Conservation (phyloP, 2,329 filamentous ascomycete species). For the Fusarium sp. region DNA sequence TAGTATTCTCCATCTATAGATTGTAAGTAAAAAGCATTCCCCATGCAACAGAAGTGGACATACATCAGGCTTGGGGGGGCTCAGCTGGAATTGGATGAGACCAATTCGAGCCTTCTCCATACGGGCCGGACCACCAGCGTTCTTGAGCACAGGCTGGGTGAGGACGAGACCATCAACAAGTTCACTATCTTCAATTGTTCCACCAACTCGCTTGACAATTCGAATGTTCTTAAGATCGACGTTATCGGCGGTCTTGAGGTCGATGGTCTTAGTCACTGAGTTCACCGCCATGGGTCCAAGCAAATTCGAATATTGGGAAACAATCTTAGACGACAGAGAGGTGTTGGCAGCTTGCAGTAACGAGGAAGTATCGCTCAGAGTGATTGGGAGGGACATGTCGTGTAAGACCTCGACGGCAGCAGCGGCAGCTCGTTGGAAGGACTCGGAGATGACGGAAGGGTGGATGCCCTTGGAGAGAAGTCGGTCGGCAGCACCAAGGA, state of each 20-base stretch:
- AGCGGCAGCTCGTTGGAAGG: constrained; percentile 93
- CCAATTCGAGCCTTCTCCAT: constrained; percentile 99
- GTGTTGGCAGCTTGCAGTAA: constrained; percentile 97
- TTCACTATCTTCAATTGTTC: constrained; percentile 98
- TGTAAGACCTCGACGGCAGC: constrained; percentile 90
- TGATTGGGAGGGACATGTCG: constrained; percentile 94
- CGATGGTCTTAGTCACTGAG: constrained; percentile 94
- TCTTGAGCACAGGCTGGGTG: constrained; percentile 93
- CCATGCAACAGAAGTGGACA: constrained; percentile 45
- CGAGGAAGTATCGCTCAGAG: constrained; percentile 85
- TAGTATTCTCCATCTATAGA: constrained; percentile 95
- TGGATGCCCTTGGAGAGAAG: constrained; percentile 94
- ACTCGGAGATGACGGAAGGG: constrained; percentile 96
- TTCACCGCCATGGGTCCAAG: constrained; percentile 99
- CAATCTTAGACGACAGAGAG: constrained; percentile 97
- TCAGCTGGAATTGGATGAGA: constrained; percentile 98
- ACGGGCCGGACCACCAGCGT: constrained; percentile 85
- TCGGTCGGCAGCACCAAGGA: constrained; percentile 92
- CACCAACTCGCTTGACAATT: constrained; percentile 96
- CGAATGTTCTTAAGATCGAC: constrained; percentile 96
- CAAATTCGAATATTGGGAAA: constrained; percentile 94
- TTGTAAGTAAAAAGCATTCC: constrained; percentile 26
- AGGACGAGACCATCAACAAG: constrained; percentile 94
- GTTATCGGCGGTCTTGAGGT: constrained; percentile 94
- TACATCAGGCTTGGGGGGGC: constrained; percentile 96